Evolutionary conservation across 345 rosid genomes (phyloP).

Genomic region (Linum trigynum): DNA sequence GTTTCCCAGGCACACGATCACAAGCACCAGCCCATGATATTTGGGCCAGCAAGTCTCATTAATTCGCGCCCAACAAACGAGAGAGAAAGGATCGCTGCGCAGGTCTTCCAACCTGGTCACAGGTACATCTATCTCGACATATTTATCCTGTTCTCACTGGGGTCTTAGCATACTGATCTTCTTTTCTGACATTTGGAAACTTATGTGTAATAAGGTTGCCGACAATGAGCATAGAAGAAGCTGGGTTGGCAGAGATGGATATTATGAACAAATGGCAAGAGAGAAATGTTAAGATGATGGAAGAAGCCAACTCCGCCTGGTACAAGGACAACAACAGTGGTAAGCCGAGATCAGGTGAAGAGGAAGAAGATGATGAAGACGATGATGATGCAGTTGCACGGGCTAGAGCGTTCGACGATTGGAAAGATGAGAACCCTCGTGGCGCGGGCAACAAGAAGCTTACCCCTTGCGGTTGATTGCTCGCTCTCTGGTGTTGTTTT

Average conservation of each 20-base stretch:
- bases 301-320: conserved; percentile 89
- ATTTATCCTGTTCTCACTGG: neutral
- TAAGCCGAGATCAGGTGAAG: conserved; percentile 28
- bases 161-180: neutral
- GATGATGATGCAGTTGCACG: conserved; percentile 64
- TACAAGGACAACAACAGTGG: conserved; percentile 39
- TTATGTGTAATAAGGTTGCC: conserved; percentile 52
- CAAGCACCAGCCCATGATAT: conserved; percentile 80
- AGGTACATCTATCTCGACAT: conserved; percentile 34
- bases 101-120: conserved; percentile 75
- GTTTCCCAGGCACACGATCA: conserved; percentile 80
- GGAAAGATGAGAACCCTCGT: conserved; percentile 98
- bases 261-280: conserved; percentile 95
- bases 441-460: conserved; percentile 98
- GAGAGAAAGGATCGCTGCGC: conserved; percentile 83
- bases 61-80: conserved; percentile 51
- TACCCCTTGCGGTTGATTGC: conserved; percentile 72
- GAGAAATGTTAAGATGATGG: conserved; percentile 59
- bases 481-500: too few species aligned
- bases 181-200: neutral
- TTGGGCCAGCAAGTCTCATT: conserved; percentile 83
- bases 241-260: conserved; percentile 86
- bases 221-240: conserved; percentile 98
- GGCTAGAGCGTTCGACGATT: conserved; percentile 88
- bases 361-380: conserved; percentile 44